Percentiles rank a stretch among this genome's conserved stretches.
Evolutionary conservation across 495 filamentous ascomycete genomes (phyloP).

Genomic region (Hypoxylon cercidicola): DNA sequence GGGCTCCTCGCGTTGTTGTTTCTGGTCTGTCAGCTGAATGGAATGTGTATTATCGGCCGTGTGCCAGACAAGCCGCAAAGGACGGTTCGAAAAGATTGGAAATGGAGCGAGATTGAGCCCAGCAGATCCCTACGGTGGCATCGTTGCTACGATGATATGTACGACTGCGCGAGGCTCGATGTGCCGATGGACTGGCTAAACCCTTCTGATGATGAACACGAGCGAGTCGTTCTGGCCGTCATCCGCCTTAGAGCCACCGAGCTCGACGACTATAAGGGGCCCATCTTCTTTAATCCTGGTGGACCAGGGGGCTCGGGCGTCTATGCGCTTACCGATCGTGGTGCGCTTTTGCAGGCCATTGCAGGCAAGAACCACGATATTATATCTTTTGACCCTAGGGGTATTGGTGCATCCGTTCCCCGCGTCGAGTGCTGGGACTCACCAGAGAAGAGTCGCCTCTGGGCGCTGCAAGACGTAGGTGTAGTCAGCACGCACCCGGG

Average conservation of each 20-base stretch:
- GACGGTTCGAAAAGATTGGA: slow-evolving; percentile 12
- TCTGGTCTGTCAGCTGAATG: slow-evolving; percentile 12
- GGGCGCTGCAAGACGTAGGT: slow-evolving; percentile 51
- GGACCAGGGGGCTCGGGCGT: slow-evolving; percentile 63
- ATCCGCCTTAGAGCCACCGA: slow-evolving; percentile 57
- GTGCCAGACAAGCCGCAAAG: slow-evolving; percentile 1
- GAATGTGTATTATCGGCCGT: neutral
- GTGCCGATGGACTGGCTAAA: slow-evolving; percentile 62
- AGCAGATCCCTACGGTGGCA: slow-evolving; percentile 49
- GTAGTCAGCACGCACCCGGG: slow-evolving; percentile 54
- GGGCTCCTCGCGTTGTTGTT: slow-evolving; percentile 14
- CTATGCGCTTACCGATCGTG: slow-evolving; percentile 49
- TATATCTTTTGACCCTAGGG: slow-evolving; percentile 63
- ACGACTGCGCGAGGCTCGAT: slow-evolving; percentile 55
- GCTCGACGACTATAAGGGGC: slow-evolving; percentile 51
- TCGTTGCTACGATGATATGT: slow-evolving; percentile 45
- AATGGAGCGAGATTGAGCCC: slow-evolving; percentile 50
- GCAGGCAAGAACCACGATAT: slow-evolving; percentile 60
- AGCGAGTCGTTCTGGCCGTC: slow-evolving; percentile 55
- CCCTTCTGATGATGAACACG: slow-evolving; percentile 43
- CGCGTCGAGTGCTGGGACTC: slow-evolving; percentile 55
- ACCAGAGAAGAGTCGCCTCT: slow-evolving; percentile 47
- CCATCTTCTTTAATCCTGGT: slow-evolving; percentile 64
- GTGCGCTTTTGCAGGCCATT: slow-evolving; percentile 55
- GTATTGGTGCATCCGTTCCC: slow-evolving; percentile 56